phyloP scores from a whole-genome alignment of 2,329 filamentous ascomycete species.

The Sarocladiaceae sp. region DNA sequence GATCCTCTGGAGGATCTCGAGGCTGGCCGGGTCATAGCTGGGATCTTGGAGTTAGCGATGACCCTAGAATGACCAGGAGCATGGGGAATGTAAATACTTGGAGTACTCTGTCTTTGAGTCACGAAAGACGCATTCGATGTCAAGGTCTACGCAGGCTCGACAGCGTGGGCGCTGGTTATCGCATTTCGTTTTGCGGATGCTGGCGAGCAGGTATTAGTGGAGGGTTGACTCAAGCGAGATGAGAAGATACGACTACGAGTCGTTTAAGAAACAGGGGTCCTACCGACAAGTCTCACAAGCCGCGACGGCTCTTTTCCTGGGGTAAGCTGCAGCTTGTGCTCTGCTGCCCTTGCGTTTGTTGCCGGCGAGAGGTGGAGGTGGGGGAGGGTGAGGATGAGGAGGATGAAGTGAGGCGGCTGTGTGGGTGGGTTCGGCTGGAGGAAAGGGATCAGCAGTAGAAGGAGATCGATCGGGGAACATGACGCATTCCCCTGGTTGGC shows the following conservation, averaged over 20 bases:
- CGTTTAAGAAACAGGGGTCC: not conserved
- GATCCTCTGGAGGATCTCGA: not conserved
- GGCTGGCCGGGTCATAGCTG: not conserved
- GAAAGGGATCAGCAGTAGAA: no score
- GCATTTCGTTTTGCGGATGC: not conserved
- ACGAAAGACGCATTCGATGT: not conserved
- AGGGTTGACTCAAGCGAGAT: not conserved
- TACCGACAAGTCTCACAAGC: constrained; percentile 1
- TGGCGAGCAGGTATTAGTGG: no score
- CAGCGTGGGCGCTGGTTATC: not conserved
- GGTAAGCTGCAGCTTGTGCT: not conserved
- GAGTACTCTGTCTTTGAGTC: not conserved
- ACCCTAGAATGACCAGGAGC: not conserved
- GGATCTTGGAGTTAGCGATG: not conserved
- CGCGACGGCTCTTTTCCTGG: not conserved
- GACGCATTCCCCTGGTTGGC: no score
- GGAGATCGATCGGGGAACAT: not conserved
- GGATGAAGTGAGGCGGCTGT: not conserved
- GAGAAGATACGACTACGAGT: no score
- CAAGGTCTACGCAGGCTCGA: not conserved
- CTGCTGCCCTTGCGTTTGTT: not conserved
- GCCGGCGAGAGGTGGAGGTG: not conserved
- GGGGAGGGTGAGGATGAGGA: no score
- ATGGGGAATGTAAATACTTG: not conserved
- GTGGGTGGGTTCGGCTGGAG: not conserved